These are phyloP conservation scores for Mrakia blollopis DNA, from an alignment of 768 basidiomycete species.

Conservation along the genomic window DNA sequence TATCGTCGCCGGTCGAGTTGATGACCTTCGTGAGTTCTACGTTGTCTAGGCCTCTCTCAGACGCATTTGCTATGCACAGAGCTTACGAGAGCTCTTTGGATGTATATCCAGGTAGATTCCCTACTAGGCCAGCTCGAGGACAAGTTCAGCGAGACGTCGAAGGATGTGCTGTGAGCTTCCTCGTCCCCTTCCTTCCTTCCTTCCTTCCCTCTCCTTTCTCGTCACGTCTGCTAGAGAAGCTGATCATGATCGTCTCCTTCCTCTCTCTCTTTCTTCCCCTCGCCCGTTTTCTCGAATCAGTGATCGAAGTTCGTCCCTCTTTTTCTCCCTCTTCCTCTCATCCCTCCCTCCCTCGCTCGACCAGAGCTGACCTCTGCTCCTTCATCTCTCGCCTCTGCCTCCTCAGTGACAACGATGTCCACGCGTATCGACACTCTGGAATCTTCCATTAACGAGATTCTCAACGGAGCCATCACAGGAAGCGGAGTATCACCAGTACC, in stretches of 20 bases:
- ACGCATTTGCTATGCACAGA: neutral
- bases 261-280: neutral
- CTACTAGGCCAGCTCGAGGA: constrained; percentile 30
- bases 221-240: neutral
- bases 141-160: constrained; percentile 28
- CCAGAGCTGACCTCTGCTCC: neutral
- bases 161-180: constrained; percentile 26
- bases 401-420: constrained; percentile 28
- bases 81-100: neutral
- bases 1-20: constrained; percentile 27
- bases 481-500: neutral
- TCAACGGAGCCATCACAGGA: constrained; percentile 18
- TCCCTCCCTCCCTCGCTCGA: too few relatives aligned
- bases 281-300: neutral
- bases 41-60: neutral
- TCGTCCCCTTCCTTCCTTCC: neutral
- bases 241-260: neutral
- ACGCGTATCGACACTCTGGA: constrained; percentile 29
- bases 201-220: neutral
- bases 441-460: constrained; percentile 24
- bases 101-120: constrained; percentile 17
- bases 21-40: constrained; percentile 21
- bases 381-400: too few relatives aligned
- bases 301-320: constrained; percentile 7
- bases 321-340: neutral